phyloP scores from a whole-genome alignment of 1,284 basidiomycete genomes.

The Sanghuangporus baumii region DNA sequence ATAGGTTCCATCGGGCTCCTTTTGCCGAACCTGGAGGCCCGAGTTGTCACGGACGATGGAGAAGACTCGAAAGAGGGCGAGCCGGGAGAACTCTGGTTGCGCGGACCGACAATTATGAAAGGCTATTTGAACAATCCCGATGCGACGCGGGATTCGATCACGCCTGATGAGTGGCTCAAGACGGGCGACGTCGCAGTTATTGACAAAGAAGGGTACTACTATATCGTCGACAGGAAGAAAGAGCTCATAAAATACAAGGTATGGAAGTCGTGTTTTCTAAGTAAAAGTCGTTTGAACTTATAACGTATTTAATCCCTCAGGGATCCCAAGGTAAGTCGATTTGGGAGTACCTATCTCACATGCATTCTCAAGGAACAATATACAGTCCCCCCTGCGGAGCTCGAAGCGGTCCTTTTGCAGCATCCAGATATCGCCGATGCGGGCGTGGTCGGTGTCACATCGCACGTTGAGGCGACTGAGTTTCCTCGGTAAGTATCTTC shows the following conservation, averaged over 20 bases:
- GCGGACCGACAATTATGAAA: constrained; percentile 80
- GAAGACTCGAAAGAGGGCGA: constrained; percentile 48
- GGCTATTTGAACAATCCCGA: constrained; percentile 63
- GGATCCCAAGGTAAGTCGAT: constrained; percentile 50
- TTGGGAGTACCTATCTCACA: neutral
- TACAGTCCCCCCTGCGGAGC: constrained; percentile 76
- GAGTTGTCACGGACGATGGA: constrained; percentile 55
- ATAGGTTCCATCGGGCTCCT: constrained; percentile 67
- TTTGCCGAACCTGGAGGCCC: constrained; percentile 73
- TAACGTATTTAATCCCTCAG: constrained; percentile 25
- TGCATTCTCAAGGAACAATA: neutral
- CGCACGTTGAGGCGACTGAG: constrained; percentile 62
- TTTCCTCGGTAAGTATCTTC: constrained; percentile 51
- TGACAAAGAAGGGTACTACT: constrained; percentile 60
- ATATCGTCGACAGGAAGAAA: constrained; percentile 67
- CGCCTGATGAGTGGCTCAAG: constrained; percentile 75
- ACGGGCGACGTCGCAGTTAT: constrained; percentile 71
- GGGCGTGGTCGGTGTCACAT: constrained; percentile 68
- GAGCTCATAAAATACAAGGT: constrained; percentile 85
- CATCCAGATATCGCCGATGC: constrained; percentile 69
- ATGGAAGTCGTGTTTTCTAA: constrained; percentile 10
- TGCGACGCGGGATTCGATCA: constrained; percentile 66
- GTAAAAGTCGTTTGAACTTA: neutral
- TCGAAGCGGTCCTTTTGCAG: constrained; percentile 68
- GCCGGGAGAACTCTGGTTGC: constrained; percentile 77